Evolutionary conservation across 2,329 filamentous ascomycete species (phyloP).

Genomic region (Akanthomyces dipterigenus): DNA sequence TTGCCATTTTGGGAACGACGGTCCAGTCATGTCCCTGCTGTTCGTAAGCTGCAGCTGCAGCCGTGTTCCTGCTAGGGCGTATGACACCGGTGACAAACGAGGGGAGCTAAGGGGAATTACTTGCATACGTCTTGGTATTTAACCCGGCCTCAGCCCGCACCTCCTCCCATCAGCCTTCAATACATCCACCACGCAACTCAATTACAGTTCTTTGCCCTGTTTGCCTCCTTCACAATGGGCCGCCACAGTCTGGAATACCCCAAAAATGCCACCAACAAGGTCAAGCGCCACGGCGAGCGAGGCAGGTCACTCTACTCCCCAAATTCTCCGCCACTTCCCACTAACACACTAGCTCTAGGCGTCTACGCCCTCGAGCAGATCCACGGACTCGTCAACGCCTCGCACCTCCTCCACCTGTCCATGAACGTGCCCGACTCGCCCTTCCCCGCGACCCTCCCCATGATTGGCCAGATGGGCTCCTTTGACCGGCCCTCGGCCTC

Average conservation of each 20-base stretch:
- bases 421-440: conserved; percentile 59
- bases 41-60: not conserved
- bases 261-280: conserved; percentile 55
- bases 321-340: too few relatives aligned
- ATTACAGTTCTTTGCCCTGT: not conserved
- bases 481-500: conserved; percentile 56
- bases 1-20: not conserved
- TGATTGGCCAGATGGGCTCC: conserved; percentile 78
- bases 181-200: not conserved
- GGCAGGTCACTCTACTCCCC: conserved; percentile 35
- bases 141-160: not conserved
- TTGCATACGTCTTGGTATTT: not conserved
- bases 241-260: conserved; percentile 50
- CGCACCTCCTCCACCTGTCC: conserved; percentile 72
- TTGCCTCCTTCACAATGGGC: conserved; percentile 22
- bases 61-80: not conserved
- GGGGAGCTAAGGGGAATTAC: not conserved
- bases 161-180: not conserved
- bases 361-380: conserved; percentile 67
- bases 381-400: conserved; percentile 66
- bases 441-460: conserved; percentile 72
- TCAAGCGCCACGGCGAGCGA: conserved; percentile 59
- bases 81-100: not conserved
- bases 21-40: not conserved
- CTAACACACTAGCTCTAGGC: conserved; percentile 37